Percentiles rank a stretch among this genome's conserved stretches.
Conservation (phyloP, 208 protist species). For the Acanthamoeba polyphaga region DNA sequence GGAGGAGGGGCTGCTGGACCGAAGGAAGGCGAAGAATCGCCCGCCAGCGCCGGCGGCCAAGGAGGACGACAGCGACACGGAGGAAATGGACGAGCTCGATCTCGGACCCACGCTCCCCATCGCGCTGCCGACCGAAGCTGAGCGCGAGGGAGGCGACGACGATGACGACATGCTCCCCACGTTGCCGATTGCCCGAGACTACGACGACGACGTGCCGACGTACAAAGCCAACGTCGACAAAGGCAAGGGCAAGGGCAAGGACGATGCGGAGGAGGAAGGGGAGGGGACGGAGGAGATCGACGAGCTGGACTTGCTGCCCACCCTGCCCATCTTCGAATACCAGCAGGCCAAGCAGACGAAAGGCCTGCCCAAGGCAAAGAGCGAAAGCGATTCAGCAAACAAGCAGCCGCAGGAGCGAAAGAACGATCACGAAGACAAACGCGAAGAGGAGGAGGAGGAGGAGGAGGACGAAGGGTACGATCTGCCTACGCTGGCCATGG, state of each 20-base stretch:
- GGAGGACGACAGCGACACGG: slow-evolving; percentile 48
- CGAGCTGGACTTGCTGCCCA: background rate
- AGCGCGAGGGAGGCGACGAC: background rate
- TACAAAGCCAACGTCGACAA: background rate
- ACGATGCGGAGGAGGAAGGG: background rate
- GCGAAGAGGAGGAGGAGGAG: background rate
- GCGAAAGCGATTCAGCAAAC: background rate
- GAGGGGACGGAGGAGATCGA: slow-evolving; percentile 38
- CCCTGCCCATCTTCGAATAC: slow-evolving; percentile 6
- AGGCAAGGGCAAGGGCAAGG: background rate
- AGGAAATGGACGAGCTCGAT: slow-evolving; percentile 49
- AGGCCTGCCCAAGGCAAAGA: background rate
- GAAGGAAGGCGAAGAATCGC: background rate
- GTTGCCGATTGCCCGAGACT: background rate
- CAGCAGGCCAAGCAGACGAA: slow-evolving; percentile 1
- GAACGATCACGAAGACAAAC: background rate
- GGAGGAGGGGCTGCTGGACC: slow-evolving; percentile 16
- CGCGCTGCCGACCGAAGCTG: background rate
- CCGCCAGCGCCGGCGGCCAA: background rate
- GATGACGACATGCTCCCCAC: background rate
- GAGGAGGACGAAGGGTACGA: background rate
- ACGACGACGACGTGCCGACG: background rate
- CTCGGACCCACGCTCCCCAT: slow-evolving; percentile 36
- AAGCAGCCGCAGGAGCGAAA: background rate
- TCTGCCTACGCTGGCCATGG: background rate